Conservation (phyloP, 148 eudicot genomes). For the Fagopyrum homotropicum region DNA sequence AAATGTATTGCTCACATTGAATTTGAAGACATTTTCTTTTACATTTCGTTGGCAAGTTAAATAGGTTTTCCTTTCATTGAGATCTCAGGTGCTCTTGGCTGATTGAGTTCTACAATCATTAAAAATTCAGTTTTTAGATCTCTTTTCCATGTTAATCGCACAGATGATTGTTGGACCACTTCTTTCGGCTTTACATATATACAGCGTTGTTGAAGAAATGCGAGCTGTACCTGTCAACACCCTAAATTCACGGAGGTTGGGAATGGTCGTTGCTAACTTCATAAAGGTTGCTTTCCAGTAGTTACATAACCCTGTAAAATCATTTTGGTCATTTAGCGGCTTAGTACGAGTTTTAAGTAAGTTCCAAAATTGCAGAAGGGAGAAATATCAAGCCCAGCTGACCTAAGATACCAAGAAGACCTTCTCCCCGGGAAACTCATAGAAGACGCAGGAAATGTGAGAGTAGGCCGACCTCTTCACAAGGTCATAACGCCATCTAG, state of each 20-base stretch:
- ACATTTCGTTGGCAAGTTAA: background rate
- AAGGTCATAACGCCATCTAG: slow-evolving; percentile 60
- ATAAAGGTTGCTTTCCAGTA: slow-evolving; percentile 43
- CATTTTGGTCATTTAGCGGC: background rate
- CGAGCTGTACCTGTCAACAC: slow-evolving; percentile 91
- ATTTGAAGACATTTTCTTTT: background rate
- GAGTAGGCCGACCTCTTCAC: slow-evolving; percentile 69
- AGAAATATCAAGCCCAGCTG: slow-evolving; percentile 79
- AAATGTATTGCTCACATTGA: background rate
- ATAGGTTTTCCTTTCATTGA: background rate
- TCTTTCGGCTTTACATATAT: slow-evolving; percentile 65
- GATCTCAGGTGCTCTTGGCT: background rate
- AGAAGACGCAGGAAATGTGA: slow-evolving; percentile 80
- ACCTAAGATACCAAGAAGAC: slow-evolving; percentile 85
- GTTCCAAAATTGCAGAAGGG: slow-evolving; percentile 42
- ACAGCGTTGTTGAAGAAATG: slow-evolving; percentile 86
- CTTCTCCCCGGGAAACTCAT: slow-evolving; percentile 77
- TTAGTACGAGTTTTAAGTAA: background rate
- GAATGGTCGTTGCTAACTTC: slow-evolving; percentile 81
- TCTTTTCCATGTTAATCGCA: slow-evolving; percentile 17
- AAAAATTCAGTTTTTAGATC: background rate
- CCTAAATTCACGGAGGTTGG: slow-evolving; percentile 91
- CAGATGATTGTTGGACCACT: slow-evolving; percentile 88
- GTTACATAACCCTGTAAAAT: background rate
- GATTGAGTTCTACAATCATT: background rate